These are phyloP conservation scores for Oryza brachyantha DNA, from an alignment of 176 grass and related monocot species.

Conservation along the genomic window DNA sequence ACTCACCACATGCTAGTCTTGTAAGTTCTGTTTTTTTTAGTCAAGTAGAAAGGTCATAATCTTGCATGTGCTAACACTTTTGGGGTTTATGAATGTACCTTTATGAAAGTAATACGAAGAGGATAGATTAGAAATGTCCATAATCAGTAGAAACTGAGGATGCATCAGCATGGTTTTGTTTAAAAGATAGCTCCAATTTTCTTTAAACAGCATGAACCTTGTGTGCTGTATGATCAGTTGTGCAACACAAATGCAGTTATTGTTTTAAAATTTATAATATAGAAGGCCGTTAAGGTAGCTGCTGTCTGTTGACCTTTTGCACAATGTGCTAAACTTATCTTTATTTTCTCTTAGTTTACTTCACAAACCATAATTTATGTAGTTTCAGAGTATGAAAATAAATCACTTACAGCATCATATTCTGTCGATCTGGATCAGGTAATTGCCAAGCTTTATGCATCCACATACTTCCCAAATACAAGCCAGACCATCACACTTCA, in stretches of 20 bases:
- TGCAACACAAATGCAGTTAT: not conserved
- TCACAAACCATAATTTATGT: not conserved
- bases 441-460: slow-evolving; percentile 33
- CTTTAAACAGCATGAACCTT: not conserved
- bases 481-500: slow-evolving; percentile 20
- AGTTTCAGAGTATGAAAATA: not conserved
- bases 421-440: slow-evolving; percentile 16
- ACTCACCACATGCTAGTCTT: not conserved
- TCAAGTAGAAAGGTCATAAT: not conserved
- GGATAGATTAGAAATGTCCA: not conserved
- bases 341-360: not conserved
- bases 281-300: not conserved
- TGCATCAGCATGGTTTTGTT: too few relatives aligned
- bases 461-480: slow-evolving; percentile 4
- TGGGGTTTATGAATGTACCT: not conserved
- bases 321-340: not conserved
- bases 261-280: not conserved
- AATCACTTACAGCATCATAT: not conserved
- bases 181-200: not conserved
- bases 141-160: not conserved
- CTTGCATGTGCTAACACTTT: not conserved
- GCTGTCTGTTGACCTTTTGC: not conserved
- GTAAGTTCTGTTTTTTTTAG: not conserved
- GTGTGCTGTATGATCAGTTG: not conserved
- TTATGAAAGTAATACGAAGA: not conserved